Evolutionary conservation across 352 stramenopile genomes (phyloP).

Genomic region (Poterioochromonas sp.): DNA sequence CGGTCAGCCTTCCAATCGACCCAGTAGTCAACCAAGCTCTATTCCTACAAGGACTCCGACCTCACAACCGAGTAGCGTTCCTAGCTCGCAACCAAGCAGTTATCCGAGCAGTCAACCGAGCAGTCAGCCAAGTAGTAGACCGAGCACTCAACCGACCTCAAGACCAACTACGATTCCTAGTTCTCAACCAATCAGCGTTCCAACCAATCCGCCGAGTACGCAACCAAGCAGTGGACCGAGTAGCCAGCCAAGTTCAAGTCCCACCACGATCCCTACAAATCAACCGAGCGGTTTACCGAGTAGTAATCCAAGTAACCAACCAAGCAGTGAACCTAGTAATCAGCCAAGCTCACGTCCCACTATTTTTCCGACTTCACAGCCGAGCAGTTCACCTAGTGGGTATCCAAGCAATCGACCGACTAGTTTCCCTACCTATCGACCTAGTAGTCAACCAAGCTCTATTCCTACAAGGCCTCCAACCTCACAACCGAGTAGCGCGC

Average conservation of each 20-base stretch:
- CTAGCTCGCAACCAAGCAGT: not conserved
- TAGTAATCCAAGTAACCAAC: not conserved
- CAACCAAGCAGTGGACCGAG: not conserved
- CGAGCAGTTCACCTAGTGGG: no score
- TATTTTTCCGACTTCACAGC: no score
- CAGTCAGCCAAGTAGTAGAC: not conserved
- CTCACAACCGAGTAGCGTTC: not conserved
- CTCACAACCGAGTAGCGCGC: no score
- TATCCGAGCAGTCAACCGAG: not conserved
- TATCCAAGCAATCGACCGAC: no score
- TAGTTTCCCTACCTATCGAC: no score
- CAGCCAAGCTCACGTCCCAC: not conserved
- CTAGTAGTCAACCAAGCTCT: no score
- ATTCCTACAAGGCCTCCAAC: no score
- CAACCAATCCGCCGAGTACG: not conserved
- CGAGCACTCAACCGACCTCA: not conserved
- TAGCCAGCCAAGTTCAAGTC: not conserved
- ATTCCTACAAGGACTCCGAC: no score
- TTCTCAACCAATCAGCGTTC: not conserved
- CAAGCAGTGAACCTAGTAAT: not conserved
- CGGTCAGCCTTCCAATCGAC: not conserved
- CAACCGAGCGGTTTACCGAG: no score
- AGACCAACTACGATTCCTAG: not conserved
- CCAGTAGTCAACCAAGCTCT: not conserved
- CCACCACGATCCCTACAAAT: not conserved